These are phyloP conservation scores for Monosporozyma siamensis DNA, from an alignment of 805 yeast genomes.

Conservation along the genomic window DNA sequence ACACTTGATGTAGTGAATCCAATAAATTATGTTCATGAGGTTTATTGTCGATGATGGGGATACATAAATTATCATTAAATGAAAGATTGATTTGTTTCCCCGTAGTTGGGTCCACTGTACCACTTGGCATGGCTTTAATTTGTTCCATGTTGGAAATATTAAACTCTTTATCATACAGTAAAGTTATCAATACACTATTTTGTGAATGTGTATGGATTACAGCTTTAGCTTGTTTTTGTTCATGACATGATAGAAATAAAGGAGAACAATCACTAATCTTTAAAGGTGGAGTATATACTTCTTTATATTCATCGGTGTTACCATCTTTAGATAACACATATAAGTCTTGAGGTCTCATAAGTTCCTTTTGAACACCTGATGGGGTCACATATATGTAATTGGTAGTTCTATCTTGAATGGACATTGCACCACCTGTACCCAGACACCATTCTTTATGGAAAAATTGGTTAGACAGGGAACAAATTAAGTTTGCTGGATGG, in stretches of 20 bases:
- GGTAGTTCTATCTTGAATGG: slow-evolving; percentile 42
- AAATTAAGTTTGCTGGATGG: slow-evolving; percentile 80
- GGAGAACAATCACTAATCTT: slow-evolving; percentile 96
- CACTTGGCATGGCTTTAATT: slow-evolving; percentile 80
- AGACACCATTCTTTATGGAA: slow-evolving; percentile 85
- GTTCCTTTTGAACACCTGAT: slow-evolving; percentile 92
- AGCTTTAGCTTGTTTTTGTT: slow-evolving; percentile 69
- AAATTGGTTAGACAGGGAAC: slow-evolving; percentile 68
- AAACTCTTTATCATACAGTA: slow-evolving; percentile 63
- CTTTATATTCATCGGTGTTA: slow-evolving; percentile 37
- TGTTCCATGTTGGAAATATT: slow-evolving; percentile 77
- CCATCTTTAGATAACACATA: slow-evolving; percentile 52
- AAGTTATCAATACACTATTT: slow-evolving; percentile 71
- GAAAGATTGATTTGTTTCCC: slow-evolving; percentile 50
- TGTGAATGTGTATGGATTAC: slow-evolving; percentile 93
- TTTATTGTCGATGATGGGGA: slow-evolving; percentile 87
- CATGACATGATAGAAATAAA: slow-evolving; percentile 64
- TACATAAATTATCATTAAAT: slow-evolving; percentile 62
- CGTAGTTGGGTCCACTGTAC: slow-evolving; percentile 37
- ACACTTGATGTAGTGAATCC: slow-evolving; percentile 52
- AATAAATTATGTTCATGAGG: slow-evolving; percentile 82
- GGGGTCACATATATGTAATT: slow-evolving; percentile 72
- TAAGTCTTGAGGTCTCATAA: slow-evolving; percentile 72
- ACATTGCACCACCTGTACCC: slow-evolving; percentile 94
- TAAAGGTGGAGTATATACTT: slow-evolving; percentile 50